Base-by-base conservation (phyloP, 352 stramenopile genomes). In the Phytophthora brassicae region DNA sequence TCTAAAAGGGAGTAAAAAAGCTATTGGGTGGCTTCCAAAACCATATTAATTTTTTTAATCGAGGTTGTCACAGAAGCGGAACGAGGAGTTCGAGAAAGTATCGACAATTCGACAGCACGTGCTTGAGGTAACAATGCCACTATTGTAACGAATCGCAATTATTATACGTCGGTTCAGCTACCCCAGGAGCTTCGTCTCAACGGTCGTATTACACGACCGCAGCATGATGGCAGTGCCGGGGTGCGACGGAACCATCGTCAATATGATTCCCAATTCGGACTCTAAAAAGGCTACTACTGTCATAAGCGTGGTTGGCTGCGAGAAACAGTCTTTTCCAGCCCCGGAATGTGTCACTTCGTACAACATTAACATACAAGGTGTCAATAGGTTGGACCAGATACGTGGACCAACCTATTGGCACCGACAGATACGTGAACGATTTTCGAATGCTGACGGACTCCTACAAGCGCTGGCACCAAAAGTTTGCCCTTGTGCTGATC, bases 61-160 rank as follows among this genome's bases (percentile, higher is more conserved):
- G n/a, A n/a, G n/a, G n/a, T n/a, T n/a, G n/a, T n/a, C 46, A 12
- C 24, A 54, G 31, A 33, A 23, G 0, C 6, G 42, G 17, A 24
- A 29, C 7, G 46, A 54, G 11, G 29, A 54, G 29, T 29, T 54
- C 0, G 19, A 54, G 6, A 13, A 14, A 31, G 20, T 44, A 7
- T 35, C 29, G 2, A 54, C 42, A 54, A 44, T 54, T 31, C 14
- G 47, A 14, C 29, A 54, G 19, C 31, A 54, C 16, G 45, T 42
- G 2, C 17, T 52, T 3, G 45, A 52, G 45, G 45, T 52, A 4
- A 52, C 45, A 5, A 23, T 26, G 3, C 26, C 45, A n/a, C n/a
- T 52, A 28, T 52, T n/a, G 45, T 16, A 17, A 41, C 28, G 19
- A 52, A 52, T 26, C 26, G n/a, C 45, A 52, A 52, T 29, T 52